Percentiles rank a stretch among this genome's conserved stretches.
Evolutionary conservation across 306 rosid genomes (phyloP).

Genomic region (Lotus japonicus): DNA sequence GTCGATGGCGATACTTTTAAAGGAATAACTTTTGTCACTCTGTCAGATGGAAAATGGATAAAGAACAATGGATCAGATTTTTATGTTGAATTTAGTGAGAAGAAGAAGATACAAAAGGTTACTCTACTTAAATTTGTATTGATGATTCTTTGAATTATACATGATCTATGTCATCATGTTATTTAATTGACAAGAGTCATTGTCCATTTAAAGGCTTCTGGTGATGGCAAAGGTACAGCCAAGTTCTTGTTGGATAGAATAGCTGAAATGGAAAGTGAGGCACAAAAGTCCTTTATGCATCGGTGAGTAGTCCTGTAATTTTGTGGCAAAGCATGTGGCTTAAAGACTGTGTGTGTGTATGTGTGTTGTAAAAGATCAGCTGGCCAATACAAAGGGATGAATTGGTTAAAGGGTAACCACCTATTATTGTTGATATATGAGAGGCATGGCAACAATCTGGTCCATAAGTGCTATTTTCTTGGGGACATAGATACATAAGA

Average conservation of each 20-base stretch:
- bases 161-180: conserved; percentile 10
- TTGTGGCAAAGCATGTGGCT: conserved; percentile 2
- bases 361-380: too few species aligned
- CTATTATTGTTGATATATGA: too few species aligned
- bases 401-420: too few species aligned
- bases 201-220: conserved; percentile 44
- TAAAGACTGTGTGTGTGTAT: not conserved
- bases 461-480: too few species aligned
- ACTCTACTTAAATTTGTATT: conserved; percentile 19
- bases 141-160: conserved; percentile 14
- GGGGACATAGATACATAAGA: too few species aligned
- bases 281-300: conserved; percentile 97
- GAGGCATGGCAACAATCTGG: too few species aligned
- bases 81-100: conserved; percentile 50
- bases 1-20: conserved; percentile 48
- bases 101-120: conserved; percentile 67
- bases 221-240: conserved; percentile 77
- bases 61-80: conserved; percentile 88
- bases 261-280: conserved; percentile 77
- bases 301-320: conserved; percentile 48
- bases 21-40: conserved; percentile 83
- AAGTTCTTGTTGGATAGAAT: conserved; percentile 69
- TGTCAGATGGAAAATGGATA: conserved; percentile 65
- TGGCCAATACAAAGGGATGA: too few species aligned
- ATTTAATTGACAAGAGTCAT: conserved; percentile 25